phyloP scores from a whole-genome alignment of 495 filamentous ascomycete genomes.

The Cercophora samala region DNA sequence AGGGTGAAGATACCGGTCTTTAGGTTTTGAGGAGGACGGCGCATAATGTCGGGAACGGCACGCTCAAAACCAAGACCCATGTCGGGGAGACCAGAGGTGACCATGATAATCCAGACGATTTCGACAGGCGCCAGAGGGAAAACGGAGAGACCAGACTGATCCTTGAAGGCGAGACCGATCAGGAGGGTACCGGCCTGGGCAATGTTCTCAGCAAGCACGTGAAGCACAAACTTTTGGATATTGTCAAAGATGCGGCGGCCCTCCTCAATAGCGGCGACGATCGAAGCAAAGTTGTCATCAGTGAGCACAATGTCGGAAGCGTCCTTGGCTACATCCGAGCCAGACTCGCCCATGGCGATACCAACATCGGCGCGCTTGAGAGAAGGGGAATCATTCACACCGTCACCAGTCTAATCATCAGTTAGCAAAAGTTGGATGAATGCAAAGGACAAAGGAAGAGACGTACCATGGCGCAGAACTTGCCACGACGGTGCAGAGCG shows the following conservation, averaged over 20 bases:
- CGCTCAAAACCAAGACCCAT: conserved; percentile 72
- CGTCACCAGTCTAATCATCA: conserved; percentile 57
- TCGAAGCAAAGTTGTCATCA: conserved; percentile 81
- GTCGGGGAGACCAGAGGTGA: conserved; percentile 70
- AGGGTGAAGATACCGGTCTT: conserved; percentile 64
- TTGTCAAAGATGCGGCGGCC: conserved; percentile 76
- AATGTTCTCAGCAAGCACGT: conserved; percentile 69
- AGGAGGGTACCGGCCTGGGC: conserved; percentile 70
- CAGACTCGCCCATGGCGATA: conserved; percentile 79
- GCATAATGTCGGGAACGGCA: conserved; percentile 67
- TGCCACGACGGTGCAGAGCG: conserved; percentile 58
- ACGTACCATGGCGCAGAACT: conserved; percentile 54
- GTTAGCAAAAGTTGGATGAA: not conserved
- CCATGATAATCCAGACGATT: conserved; percentile 76
- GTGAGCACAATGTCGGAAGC: conserved; percentile 82
- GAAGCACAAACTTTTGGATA: conserved; percentile 77
- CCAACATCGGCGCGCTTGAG: conserved; percentile 75
- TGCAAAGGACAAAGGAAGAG: not conserved
- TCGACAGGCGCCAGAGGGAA: conserved; percentile 72
- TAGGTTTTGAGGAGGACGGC: conserved; percentile 62
- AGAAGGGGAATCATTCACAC: conserved; percentile 80
- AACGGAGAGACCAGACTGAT: conserved; percentile 58
- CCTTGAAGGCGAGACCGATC: conserved; percentile 70
- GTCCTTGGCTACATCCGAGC: conserved; percentile 84
- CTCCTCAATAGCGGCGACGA: conserved; percentile 70